Conservation (phyloP, 768 basidiomycete species). For the Boletus subcaerulescens region DNA sequence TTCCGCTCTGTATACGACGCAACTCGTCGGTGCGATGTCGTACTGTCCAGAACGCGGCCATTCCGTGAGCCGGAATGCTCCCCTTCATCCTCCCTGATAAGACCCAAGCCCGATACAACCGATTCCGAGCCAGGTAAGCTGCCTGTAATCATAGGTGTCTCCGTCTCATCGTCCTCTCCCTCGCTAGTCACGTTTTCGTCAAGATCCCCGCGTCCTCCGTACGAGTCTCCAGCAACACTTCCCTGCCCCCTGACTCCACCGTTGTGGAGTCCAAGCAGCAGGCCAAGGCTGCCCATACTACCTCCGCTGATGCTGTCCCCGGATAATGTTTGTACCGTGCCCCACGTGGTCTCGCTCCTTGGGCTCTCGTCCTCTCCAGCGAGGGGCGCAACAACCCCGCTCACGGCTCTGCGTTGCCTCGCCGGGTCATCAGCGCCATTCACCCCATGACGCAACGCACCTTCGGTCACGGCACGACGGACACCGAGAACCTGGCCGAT, state of each 20-base stretch:
- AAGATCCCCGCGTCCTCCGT: conserved; percentile 17
- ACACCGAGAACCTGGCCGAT: conserved; percentile 15
- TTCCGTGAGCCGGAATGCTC: conserved; percentile 15
- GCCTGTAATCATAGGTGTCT: conserved; percentile 20
- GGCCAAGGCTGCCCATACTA: conserved; percentile 29
- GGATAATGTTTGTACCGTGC: conserved; percentile 31
- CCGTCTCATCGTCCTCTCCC: conserved; percentile 17
- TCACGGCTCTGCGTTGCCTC: conserved; percentile 7
- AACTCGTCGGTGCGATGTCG: conserved; percentile 16
- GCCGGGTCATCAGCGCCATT: conserved; percentile 9
- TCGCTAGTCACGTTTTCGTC: conserved; percentile 14
- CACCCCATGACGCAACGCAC: conserved; percentile 1
- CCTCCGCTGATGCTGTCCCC: conserved; percentile 15
- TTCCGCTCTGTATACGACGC: conserved; percentile 19
- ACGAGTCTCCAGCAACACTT: conserved; percentile 14
- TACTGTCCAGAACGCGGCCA: conserved; percentile 4
- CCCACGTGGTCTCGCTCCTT: conserved; percentile 36
- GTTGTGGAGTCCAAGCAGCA: conserved; percentile 31
- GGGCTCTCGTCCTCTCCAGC: conserved; percentile 25
- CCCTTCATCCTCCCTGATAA: conserved; percentile 33
- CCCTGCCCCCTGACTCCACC: conserved; percentile 28
- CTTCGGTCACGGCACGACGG: conserved; percentile 20
- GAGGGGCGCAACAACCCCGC: conserved; percentile 14
- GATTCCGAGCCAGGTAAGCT: conserved; percentile 18
- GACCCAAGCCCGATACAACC: conserved; percentile 25